A percentile compares a stretch with the other conserved stretches of the same genome.
phyloP scores from a whole-genome alignment of 148 eudicot genomes.

The Beta vulgaris region DNA sequence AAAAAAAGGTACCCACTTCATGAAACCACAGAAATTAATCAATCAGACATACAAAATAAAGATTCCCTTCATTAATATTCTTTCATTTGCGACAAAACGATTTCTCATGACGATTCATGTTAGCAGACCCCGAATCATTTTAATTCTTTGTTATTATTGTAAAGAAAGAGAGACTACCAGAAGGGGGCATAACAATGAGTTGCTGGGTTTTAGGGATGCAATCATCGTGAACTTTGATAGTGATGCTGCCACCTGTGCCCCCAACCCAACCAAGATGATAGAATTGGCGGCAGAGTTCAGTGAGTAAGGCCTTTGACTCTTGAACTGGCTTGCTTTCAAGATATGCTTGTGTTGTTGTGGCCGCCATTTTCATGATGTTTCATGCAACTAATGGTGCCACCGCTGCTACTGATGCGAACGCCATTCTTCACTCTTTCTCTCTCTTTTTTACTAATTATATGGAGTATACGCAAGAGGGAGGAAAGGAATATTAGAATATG shows the following conservation, averaged over 20 bases:
- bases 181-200: conserved; percentile 90
- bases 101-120: too few species aligned
- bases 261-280: conserved; percentile 95
- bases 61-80: too few species aligned
- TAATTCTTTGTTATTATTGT: too few species aligned
- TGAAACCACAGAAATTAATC: too few species aligned
- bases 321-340: conserved; percentile 56
- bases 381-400: conserved; percentile 29
- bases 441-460: too few species aligned
- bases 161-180: conserved; percentile 46
- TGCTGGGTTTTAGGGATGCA: conserved; percentile 72
- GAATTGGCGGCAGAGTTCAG: conserved; percentile 92
- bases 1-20: too few species aligned
- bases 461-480: too few species aligned
- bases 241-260: conserved; percentile 97
- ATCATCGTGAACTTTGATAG: conserved; percentile 87
- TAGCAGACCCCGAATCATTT: too few species aligned
- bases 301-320: conserved; percentile 60
- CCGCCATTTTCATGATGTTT: conserved; percentile 41
- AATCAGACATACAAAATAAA: conserved; percentile 6
- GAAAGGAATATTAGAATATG: too few species aligned
- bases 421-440: conserved; percentile 6
- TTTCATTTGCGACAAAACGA: too few species aligned
- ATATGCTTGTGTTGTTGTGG: conserved; percentile 52
- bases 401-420: conserved; percentile 34